A percentile compares a stretch with the other conserved stretches of the same genome.
Conservation (phyloP, 2,329 filamentous ascomycete genomes). For the Dothiorella sarmentorum region DNA sequence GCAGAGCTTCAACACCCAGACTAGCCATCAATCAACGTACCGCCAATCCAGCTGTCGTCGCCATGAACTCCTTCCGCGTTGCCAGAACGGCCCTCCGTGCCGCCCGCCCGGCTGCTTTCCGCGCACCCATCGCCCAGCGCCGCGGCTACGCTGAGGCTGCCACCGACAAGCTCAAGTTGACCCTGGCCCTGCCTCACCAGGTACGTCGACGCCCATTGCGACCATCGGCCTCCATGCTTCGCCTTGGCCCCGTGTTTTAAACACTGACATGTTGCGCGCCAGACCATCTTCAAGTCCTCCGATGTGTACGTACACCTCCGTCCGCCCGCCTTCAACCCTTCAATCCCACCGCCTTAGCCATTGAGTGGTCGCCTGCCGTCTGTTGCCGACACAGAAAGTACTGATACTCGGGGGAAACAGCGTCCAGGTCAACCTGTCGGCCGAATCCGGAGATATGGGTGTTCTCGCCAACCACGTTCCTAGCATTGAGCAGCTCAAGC, state of each 20-base stretch:
- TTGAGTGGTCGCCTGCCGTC: slow-evolving; percentile 4
- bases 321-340: slow-evolving; percentile 26
- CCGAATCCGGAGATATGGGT: slow-evolving; percentile 99
- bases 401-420: slow-evolving; percentile 46
- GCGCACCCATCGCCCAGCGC: slow-evolving; percentile 68
- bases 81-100: slow-evolving; percentile 85
- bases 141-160: slow-evolving; percentile 73
- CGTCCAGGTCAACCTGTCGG: slow-evolving; percentile 98
- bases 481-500: slow-evolving; percentile 98
- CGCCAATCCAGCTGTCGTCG: slow-evolving; percentile 22
- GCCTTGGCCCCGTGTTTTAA: background rate
- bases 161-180: slow-evolving; percentile 80
- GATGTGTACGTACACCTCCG: slow-evolving; percentile 60
- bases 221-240: background rate
- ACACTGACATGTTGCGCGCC: slow-evolving; percentile 19
- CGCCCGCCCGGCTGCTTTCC: slow-evolving; percentile 68
- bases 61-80: slow-evolving; percentile 93
- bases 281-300: slow-evolving; percentile 68
- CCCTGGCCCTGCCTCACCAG: slow-evolving; percentile 95
- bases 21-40: slow-evolving; percentile 15
- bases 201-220: slow-evolving; percentile 55
- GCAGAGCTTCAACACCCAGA: slow-evolving; percentile 5
- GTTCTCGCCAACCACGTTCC: slow-evolving; percentile 98
- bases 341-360: background rate
- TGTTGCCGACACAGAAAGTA: slow-evolving; percentile 22